A percentile compares a stretch with the other conserved stretches of the same genome.
Conservation (phyloP, 164 flowering plant species). For the Santalum album region DNA sequence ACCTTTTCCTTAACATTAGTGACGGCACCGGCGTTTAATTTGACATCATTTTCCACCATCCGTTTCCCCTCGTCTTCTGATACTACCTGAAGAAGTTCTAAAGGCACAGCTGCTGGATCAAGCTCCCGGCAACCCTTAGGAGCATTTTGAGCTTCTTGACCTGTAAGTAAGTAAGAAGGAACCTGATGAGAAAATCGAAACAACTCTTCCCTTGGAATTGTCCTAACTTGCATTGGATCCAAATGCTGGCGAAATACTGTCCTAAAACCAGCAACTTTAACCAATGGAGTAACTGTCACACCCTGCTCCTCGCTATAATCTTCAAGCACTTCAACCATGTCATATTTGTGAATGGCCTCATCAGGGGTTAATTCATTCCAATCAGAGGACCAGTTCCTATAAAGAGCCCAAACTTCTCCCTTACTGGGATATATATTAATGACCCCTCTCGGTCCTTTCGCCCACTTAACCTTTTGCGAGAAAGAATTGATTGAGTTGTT, state of each 20-base stretch:
- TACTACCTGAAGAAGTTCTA: conserved; percentile 29
- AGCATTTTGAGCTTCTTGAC: conserved; percentile 27
- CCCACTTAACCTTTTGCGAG: conserved; percentile 49
- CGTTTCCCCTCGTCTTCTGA: conserved; percentile 11
- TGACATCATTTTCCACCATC: conserved; percentile 1
- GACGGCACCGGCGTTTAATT: not conserved
- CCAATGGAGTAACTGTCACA: conserved; percentile 32
- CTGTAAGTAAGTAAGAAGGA: conserved; percentile 29
- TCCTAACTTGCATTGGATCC: conserved; percentile 12
- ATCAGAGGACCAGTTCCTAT: conserved; percentile 51
- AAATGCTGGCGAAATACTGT: conserved; percentile 24
- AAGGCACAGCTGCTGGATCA: conserved; percentile 35
- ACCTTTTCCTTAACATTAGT: not conserved
- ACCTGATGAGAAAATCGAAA: conserved; percentile 46
- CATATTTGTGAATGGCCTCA: conserved; percentile 44
- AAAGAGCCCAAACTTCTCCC: conserved; percentile 66
- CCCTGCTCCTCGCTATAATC: conserved; percentile 39
- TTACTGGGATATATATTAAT: conserved; percentile 40
- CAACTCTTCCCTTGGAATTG: conserved; percentile 29
- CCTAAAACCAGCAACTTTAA: conserved; percentile 38
- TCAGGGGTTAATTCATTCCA: conserved; percentile 49
- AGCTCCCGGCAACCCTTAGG: conserved; percentile 31
- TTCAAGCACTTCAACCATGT: conserved; percentile 54
- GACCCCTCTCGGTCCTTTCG: conserved; percentile 37
- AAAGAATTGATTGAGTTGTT: conserved; percentile 35